Evolutionary conservation across 1,284 basidiomycete species (phyloP), one percentile per base, ranked within the genome.

Genomic region (Trichosporon sp.): DNA sequence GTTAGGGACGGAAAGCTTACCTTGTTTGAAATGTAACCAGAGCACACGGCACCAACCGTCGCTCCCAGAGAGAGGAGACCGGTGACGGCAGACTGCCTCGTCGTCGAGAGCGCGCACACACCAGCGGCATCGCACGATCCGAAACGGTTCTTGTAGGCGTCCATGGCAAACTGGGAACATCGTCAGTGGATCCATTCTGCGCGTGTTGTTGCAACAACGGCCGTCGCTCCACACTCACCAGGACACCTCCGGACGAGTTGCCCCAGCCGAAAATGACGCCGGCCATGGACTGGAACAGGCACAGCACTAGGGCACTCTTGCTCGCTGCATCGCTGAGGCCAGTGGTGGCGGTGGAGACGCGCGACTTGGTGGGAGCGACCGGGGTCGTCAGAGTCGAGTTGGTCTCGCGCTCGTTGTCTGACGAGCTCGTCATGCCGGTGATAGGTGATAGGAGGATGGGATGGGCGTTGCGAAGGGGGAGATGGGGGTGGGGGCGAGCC

Each of bases 51-150:
- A 32, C 83, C 83, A 46, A 83, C 76, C 59, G 79, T 77, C 14
- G 82, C 83, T 46, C 83, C 83, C 43, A 83, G 78, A 66, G 75
- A 78, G 51, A 85, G 75, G 48, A 83, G 75, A 76, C 83, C 84
- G 38, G 83, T 84, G 73, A 82, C 79, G 21, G 80, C 76, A 72
- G 73, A 76, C 70, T 82, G 79, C 65, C 82, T 75, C 40, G 77
- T 80, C 2, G 80, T 80, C 54, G 71, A 73, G 32, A 81, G 69
- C 2, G 70, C 38, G n/a, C 69, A 69, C 54, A 70, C 35, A 19
- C 78, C 78, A 54, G 72, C 73, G 48, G 38, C 38, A 38, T 75
- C 75, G 65, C 77, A 78, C n/a, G 32, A 35, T 65, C 79, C 80
- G 35, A 79, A 78, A 63, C 78, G 75, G 10, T 54, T 26, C 65